Base-by-base conservation (phyloP, 306 rosid genomes). In the Quercus rubra region DNA sequence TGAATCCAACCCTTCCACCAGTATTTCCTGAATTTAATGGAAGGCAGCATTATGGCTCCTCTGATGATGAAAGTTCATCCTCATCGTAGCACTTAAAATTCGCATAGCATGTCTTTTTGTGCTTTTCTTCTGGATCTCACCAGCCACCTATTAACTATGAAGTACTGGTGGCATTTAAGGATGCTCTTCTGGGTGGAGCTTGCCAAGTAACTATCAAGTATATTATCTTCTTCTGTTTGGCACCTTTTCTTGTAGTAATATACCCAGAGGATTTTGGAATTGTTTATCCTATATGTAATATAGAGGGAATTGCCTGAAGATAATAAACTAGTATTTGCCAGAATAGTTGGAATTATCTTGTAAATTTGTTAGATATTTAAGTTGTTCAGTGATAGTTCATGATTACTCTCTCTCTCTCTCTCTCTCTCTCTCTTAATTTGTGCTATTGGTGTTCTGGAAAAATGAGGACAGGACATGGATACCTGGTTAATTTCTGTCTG, bases 1-100 rank as follows among this genome's bases (percentile, higher is more conserved):
- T 79, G 55, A 90, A 79, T 73, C 82, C 89, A 49, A 28, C 71
- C 17, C 59, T 75, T 58, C 84, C 78, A 27, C 49, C 85, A 3
- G 78, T 83, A 71, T 90, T 88, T 76, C 95, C 91, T 0, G 91
- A 81, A 58, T 63, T 85, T 61, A n/a, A 66, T 78, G 91, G 77
- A 70, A 85, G 79, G 74, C 89, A 80, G 41, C 85, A 74, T n/a
- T 75, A 73, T 57, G 87, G 85, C 82, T 86, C 90, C 38, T 83
- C 89, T 3, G 88, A 90, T 30, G 93, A 88, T 54, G 89, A 83
- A 58, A 87, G 80, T 75, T 75, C 70, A 5, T 46, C 84, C 75
- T 81, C 82, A 59, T 80, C 81, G 0, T 76, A 77, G 84, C 51
- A 62, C 74, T 74, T 73, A 51, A 25, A 76, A 38, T 75, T 57